Evolutionary conservation across 768 basidiomycete species (phyloP), one percentile per base, ranked within the genome.

Genomic region (Leccinum fibrillosum): DNA sequence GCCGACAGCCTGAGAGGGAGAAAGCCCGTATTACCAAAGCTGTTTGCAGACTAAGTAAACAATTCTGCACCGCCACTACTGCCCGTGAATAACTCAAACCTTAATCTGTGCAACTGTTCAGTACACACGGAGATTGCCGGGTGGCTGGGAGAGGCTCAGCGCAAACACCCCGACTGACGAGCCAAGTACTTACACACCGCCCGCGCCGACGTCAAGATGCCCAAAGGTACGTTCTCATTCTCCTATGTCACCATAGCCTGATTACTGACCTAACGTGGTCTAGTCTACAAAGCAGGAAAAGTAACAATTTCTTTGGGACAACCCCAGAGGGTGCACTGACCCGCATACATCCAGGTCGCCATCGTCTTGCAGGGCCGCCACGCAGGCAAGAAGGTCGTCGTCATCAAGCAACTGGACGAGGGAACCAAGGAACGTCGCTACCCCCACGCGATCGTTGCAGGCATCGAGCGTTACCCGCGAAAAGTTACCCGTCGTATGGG

Each of bases 401-500:
- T 98, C 65, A 94, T 99, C 78, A 97, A 95, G 80, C 96, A 98
- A 77, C 74, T 87, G 62, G 97, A 99, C 73, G 97, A 98, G 74
- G 95, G 95, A 44, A 93, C 89, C 67, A 98, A 98, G 79, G 93
- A 94, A 67, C 84, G 92, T 62, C 92, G 89, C 56, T 99, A 97
- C 80, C 92, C 96, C 64, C 94, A 99, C 75, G 97, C 97, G 68
- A 88, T 99, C 72, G 96, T 98, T 72, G 97, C 94, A 58, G 97
- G 97, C 65, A 86, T 99, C 73, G 96, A 99, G 82, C 86, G 94
- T 66, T 98, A 97, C 86, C 97, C 97, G 17, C 82, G 90, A 74
- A 98, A 98, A 81, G 96, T 98, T 67, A 97, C 93, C 66, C 90
- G 89, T 73, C 88, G 90, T 64, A 98, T 98, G 96, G 92, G 96